Evolutionary conservation across 768 basidiomycete genomes (phyloP), one percentile per base, ranked within the genome.

Genomic region (Mycena amicta): DNA sequence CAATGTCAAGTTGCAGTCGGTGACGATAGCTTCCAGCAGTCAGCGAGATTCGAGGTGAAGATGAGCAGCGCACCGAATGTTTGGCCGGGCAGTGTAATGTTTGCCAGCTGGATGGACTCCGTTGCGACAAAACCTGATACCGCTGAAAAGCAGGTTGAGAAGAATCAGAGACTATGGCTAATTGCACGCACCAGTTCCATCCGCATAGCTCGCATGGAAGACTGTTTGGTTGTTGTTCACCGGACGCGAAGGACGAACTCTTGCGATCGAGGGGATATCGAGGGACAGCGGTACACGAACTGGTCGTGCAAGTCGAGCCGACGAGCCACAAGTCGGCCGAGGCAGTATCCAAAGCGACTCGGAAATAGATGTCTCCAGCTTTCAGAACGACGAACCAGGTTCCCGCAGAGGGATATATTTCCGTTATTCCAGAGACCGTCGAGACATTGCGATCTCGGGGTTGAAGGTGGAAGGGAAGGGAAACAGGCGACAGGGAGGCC

Each of bases 271-370:
- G 75, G 18, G 90, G 91, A 69, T 91, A 93, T 55, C 76, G 79
- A n/a, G 91, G 91, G 6, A 87, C 75, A 3, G 68, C 63, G 46
- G 75, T 74, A 71, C 91, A 92, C 0, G 78, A 66, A n/a, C 68
- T 64, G 13, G 84, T 79, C 27, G 70, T 71, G 71, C 91, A 93
- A 3, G 66, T 77, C 6, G 89, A 86, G 16, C 89, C 87, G 43
- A 83, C 67, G 20, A 92, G 61, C 90, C 90, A 93, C 13, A 89
- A 71, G 73, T 87, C 86, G 16, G 87, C 76, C 6, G 90, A 92
- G 18, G 79, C 91, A 1, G 90, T 92, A 68, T 93, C 91, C 43
- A 92, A 73, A 0, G 83, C 84, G 20, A 86, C 83, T 16, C 89
- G 85, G 64, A 91, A 87, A 65, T 73, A 82, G 55, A 90, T 82